phyloP scores from a whole-genome alignment of 352 stramenopile species.

The Pythium myriotylum region DNA sequence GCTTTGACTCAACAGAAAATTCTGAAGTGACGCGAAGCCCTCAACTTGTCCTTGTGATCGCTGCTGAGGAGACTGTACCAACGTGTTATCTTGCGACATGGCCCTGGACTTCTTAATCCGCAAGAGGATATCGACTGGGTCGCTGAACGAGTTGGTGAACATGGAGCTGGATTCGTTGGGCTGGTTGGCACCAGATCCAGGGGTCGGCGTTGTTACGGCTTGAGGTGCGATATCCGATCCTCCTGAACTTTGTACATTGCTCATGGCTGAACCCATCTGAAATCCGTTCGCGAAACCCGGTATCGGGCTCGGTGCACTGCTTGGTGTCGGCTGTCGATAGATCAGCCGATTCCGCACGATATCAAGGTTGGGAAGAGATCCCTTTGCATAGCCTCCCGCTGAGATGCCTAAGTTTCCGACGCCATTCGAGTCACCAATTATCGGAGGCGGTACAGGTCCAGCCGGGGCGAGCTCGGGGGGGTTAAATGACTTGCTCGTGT shows the following conservation, averaged over 20 bases:
- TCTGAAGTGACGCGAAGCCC: slow-evolving; percentile 63
- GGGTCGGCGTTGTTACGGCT: neutral
- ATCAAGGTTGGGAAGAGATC: slow-evolving; percentile 52
- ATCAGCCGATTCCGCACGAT: slow-evolving; percentile 72
- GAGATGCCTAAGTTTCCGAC: neutral
- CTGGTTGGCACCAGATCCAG: neutral
- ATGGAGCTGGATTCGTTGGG: slow-evolving; percentile 18
- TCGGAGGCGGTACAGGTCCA: neutral
- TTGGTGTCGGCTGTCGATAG: slow-evolving; percentile 41
- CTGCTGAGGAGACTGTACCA: slow-evolving; percentile 40
- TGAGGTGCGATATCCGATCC: slow-evolving; percentile 4
- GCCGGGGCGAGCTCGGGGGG: slow-evolving; percentile 41
- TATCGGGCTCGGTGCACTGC: neutral
- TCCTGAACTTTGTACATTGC: neutral
- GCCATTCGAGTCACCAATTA: neutral
- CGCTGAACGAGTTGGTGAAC: slow-evolving; percentile 66
- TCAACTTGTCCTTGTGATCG: slow-evolving; percentile 46
- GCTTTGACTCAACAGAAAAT: slow-evolving; percentile 66
- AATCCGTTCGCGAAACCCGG: slow-evolving; percentile 5
- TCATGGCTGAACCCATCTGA: neutral
- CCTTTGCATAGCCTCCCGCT: slow-evolving; percentile 14
- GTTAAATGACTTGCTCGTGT: slow-evolving; percentile 37
- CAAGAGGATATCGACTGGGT: slow-evolving; percentile 76
- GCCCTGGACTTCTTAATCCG: slow-evolving; percentile 75
- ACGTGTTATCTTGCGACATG: slow-evolving; percentile 29